These are phyloP conservation scores for Arthrobotrys entomopaga DNA, from an alignment of 2,329 filamentous ascomycete genomes.

Conservation along the genomic window DNA sequence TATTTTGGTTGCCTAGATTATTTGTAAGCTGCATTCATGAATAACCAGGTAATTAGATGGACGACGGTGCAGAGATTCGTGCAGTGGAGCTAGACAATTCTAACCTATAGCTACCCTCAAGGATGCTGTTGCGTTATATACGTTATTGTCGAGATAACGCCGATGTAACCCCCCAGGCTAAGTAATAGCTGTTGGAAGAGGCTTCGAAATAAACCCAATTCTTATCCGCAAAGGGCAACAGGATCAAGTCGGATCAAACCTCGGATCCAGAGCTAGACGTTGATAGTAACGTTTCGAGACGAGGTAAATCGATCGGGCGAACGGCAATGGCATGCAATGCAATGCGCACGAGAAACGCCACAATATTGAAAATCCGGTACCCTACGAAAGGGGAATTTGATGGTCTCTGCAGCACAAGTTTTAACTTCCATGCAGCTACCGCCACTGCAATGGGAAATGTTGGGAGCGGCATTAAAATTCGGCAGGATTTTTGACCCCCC, in stretches of 20 bases:
- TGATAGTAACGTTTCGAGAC: constrained; percentile 18
- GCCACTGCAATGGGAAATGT: neutral
- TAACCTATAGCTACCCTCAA: too few relatives aligned
- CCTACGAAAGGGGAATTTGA: constrained; percentile 21
- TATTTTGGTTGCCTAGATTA: too few relatives aligned
- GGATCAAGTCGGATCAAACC: constrained; percentile 7
- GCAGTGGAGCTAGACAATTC: too few relatives aligned
- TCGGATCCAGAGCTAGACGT: constrained; percentile 35
- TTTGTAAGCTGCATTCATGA: too few relatives aligned
- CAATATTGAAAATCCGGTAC: constrained; percentile 13
- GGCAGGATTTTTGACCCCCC: neutral
- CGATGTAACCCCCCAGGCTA: too few relatives aligned
- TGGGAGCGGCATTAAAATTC: too few relatives aligned
- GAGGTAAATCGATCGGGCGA: constrained; percentile 44
- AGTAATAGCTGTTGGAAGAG: too few relatives aligned
- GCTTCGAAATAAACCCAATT: too few relatives aligned
- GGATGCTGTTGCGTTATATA: too few relatives aligned
- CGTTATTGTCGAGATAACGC: too few relatives aligned
- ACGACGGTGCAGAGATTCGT: too few relatives aligned
- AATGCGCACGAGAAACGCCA: constrained; percentile 36
- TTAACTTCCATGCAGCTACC: neutral
- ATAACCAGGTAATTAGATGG: neutral
- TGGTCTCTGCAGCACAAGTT: constrained; percentile 19
- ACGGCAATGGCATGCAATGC: constrained; percentile 45
- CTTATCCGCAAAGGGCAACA: too few relatives aligned